Conservation (phyloP, 257 asterid genomes). For the Handroanthus guayacan region DNA sequence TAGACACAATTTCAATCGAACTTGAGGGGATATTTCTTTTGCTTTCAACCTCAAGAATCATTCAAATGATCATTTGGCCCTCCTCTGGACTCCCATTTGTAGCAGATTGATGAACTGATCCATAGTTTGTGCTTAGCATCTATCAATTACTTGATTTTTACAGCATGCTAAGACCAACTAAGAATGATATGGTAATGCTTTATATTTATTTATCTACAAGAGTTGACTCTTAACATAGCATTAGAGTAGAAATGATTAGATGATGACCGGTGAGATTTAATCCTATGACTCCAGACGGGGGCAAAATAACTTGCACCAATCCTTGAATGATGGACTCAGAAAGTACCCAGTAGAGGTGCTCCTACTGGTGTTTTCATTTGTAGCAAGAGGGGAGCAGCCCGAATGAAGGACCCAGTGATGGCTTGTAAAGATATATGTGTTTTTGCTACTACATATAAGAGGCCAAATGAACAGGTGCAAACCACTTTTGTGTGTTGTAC, state of each 20-base stretch:
- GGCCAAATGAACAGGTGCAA: neutral
- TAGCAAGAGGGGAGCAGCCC: neutral
- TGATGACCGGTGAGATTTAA: neutral
- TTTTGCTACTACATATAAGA: neutral
- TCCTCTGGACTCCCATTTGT: neutral
- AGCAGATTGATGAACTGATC: neutral
- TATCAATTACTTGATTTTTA: neutral
- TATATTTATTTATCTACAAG: neutral
- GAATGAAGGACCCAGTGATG: neutral
- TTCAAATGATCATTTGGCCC: neutral
- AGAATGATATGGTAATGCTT: neutral
- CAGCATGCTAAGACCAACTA: neutral
- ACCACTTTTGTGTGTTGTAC: neutral
- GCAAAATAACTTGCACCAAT: neutral
- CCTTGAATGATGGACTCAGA: neutral
- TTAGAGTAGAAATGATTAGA: neutral
- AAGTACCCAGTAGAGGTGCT: neutral
- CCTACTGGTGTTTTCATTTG: neutral
- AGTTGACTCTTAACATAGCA: neutral
- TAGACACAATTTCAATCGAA: neutral
- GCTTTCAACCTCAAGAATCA: no score
- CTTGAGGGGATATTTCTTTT: no score
- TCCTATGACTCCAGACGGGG: neutral
- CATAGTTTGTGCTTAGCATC: neutral
- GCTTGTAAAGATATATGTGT: slow-evolving; percentile 4